Evolutionary conservation across 1,284 basidiomycete genomes (phyloP).

Genomic region (Ganoderma meredithae): DNA sequence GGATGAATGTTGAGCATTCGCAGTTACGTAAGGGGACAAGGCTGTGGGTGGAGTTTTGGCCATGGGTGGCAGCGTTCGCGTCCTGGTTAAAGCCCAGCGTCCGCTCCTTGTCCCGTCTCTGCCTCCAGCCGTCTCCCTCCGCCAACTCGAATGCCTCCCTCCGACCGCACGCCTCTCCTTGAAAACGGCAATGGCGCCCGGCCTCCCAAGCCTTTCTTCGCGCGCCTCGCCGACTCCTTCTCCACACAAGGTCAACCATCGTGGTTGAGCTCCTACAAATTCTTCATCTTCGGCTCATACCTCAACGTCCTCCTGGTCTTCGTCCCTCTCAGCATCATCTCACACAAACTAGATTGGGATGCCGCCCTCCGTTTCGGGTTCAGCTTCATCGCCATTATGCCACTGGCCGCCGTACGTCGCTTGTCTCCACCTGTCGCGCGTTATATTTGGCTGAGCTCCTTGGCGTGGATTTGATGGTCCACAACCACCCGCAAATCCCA

Average conservation of each 20-base stretch:
- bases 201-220: constrained; percentile 42
- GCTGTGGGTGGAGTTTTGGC: background rate
- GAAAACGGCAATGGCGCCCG: constrained; percentile 45
- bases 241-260: constrained; percentile 68
- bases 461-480: constrained; percentile 15
- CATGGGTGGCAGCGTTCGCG: background rate
- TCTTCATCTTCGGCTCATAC: constrained; percentile 77
- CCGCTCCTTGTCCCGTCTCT: background rate
- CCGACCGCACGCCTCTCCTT: constrained; percentile 53
- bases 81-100: background rate
- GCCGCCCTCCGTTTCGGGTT: constrained; percentile 85
- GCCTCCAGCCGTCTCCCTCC: constrained; percentile 14
- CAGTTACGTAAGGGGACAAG: constrained; percentile 12
- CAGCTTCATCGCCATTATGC: constrained; percentile 88
- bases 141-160: constrained; percentile 36
- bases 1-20: background rate
- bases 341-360: constrained; percentile 76
- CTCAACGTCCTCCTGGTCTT: constrained; percentile 78
- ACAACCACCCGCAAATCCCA: background rate
- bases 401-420: constrained; percentile 75
- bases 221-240: constrained; percentile 52
- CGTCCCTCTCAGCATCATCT: constrained; percentile 60
- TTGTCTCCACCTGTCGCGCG: constrained; percentile 8
- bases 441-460: constrained; percentile 13
- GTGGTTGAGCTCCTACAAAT: constrained; percentile 67